A percentile compares a stretch with the other conserved stretches of the same genome.
Evolutionary conservation across 176 grass and related monocot species (phyloP).

Genomic region (Sorghum bicolor): Sorghum_bicolor_NCBIv3 NC_012878.2:48792001-48792500

Average conservation of each 20-base stretch:
- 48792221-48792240: background rate
- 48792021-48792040: background rate
- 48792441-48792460: slow-evolving; percentile 48
- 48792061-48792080: background rate
- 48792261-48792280: background rate
- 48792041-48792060: background rate
- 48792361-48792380: slow-evolving; percentile 65
- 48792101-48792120: background rate
- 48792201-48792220: slow-evolving; percentile 89
- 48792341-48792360: slow-evolving; percentile 40
- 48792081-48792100: background rate
- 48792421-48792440: slow-evolving; percentile 38
- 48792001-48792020: too few relatives aligned
- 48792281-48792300: background rate
- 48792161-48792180: slow-evolving; percentile 18
- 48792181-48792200: slow-evolving; percentile 48
- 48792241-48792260: slow-evolving; percentile 29
- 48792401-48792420: slow-evolving; percentile 65
- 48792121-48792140: background rate
- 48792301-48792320: slow-evolving; percentile 19
- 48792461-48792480: slow-evolving; percentile 55
- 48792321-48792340: background rate
- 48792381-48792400: slow-evolving; percentile 84
- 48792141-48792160: slow-evolving; percentile 13
- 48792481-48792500: background rate